Percentiles rank a stretch among this genome's conserved stretches.
Conservation (phyloP, 75 land plant genomes). For the Pinus tabuliformis region DNA sequence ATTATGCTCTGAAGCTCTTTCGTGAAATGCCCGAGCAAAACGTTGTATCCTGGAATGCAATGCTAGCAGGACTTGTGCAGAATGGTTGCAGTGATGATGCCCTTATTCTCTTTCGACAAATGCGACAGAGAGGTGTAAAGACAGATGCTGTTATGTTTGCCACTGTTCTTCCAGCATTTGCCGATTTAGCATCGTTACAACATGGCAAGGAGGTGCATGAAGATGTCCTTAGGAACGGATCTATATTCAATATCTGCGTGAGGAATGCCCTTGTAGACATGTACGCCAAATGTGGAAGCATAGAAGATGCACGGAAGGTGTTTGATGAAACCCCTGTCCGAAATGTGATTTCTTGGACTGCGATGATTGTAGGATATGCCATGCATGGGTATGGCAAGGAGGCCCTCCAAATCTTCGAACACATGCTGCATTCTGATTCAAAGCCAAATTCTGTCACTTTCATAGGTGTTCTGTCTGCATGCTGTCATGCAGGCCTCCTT, state of each 20-base stretch:
- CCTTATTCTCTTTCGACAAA: conserved; percentile 5
- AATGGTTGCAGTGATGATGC: conserved; percentile 5
- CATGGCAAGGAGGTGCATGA: conserved; percentile 17
- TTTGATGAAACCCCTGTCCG: conserved; percentile 1
- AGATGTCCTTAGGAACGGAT: conserved; percentile 2
- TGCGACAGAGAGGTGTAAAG: conserved; percentile 2
- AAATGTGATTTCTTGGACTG: conserved; percentile 4
- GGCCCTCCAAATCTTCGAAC: conserved; percentile 1
- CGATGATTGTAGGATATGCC: conserved; percentile 13
- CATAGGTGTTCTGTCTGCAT: conserved; percentile 8
- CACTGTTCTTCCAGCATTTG: conserved; percentile 11
- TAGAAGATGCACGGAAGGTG: conserved; percentile 1
- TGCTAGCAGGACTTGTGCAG: conserved; percentile 14
- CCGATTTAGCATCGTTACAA: background rate
- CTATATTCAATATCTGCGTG: background rate
- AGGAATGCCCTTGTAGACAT: conserved; percentile 12
- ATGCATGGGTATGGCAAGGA: background rate
- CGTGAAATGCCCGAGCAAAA: background rate
- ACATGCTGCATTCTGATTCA: background rate
- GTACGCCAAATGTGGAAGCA: conserved; percentile 14
- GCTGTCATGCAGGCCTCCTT: conserved; percentile 16
- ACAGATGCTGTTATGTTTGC: conserved; percentile 4
- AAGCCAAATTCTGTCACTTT: conserved; percentile 9
- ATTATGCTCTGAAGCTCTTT: conserved; percentile 10
- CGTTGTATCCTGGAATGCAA: conserved; percentile 11